These are phyloP conservation scores for Penicillium thymicola DNA, from an alignment of 2,329 filamentous ascomycete genomes.

Conservation along the genomic window DNA sequence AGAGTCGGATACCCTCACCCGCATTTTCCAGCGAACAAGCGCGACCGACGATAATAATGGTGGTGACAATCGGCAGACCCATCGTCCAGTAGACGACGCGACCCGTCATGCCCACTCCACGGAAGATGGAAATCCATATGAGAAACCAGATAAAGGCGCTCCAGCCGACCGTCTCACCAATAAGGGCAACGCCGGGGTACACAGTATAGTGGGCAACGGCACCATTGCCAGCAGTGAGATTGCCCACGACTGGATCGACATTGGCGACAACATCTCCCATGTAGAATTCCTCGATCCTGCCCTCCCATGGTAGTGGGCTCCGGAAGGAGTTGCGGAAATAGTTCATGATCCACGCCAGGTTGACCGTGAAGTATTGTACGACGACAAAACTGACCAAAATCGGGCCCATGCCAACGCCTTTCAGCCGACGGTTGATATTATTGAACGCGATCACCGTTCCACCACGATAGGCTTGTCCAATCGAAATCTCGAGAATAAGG, in stretches of 20 bases:
- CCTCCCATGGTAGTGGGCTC: slow-evolving; percentile 55
- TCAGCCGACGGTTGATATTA: slow-evolving; percentile 52
- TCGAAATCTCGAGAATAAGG: slow-evolving; percentile 54
- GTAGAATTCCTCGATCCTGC: slow-evolving; percentile 53
- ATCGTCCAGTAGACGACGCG: slow-evolving; percentile 62
- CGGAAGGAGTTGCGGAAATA: slow-evolving; percentile 57
- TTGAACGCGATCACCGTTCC: slow-evolving; percentile 56
- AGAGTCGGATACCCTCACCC: slow-evolving; percentile 49
- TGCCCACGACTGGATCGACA: slow-evolving; percentile 42
- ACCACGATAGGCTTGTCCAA: slow-evolving; percentile 54
- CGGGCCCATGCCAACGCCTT: slow-evolving; percentile 53
- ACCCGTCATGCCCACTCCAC: slow-evolving; percentile 56
- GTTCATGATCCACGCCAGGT: slow-evolving; percentile 58
- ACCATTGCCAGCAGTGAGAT: slow-evolving; percentile 37
- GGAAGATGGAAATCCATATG: slow-evolving; percentile 59
- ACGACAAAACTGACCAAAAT: slow-evolving; percentile 55
- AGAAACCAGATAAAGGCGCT: slow-evolving; percentile 58
- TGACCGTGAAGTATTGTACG: slow-evolving; percentile 57
- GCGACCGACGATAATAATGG: slow-evolving; percentile 55
- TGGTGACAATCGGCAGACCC: slow-evolving; percentile 57
- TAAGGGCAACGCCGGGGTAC: slow-evolving; percentile 48
- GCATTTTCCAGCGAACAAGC: slow-evolving; percentile 55
- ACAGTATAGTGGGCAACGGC: slow-evolving; percentile 45
- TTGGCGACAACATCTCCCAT: slow-evolving; percentile 50
- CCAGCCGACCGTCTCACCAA: slow-evolving; percentile 59